Evolutionary conservation across 2,329 filamentous ascomycete species (phyloP), one percentile per base, ranked within the genome.

Genomic region (Fusarium sp.): DNA sequence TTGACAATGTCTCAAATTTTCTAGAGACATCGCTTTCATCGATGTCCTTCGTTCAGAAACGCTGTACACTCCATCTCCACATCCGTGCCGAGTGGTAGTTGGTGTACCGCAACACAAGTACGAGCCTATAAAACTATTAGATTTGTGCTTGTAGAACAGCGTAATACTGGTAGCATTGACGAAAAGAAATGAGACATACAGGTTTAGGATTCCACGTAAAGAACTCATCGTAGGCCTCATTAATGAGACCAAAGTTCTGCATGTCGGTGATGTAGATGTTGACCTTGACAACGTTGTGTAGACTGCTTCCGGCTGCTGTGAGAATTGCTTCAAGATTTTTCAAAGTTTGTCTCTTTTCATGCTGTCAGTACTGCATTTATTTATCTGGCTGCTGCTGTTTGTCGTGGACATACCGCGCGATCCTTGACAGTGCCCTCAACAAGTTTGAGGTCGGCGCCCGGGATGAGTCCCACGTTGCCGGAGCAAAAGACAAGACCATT

Each of bases 21-120:
- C 20, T 17, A 16, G 20, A 24, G 7, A 24, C 4, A 1, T 24
- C 22, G 14, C 8, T 29, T 29, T 27, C 16, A 49, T 49, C 16
- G 17, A 3, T 27, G 44, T 22, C 24, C 16, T 49, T 49, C 24
- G 16, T 29, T 49, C 9, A 49, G 35, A 35, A 24, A 46, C 3
- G 77, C 77, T 6, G 92, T 91, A 79, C 90, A 92, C 84, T 95
- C 92, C 79, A 95, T 93, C 85, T 94, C 93, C 8, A 95, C 90
- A 66, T 92, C 89, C 5, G 92, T 92, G 14, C 89, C 88, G 77
- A 92, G 88, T 2, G 92, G 93, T 73, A 95, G 83, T 79, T 92
- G 87, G 81, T 93, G 90, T 14, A 94, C 93, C 0, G 92, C 92
- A 33, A 95, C 92, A 79, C 92, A 94, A 67, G 90, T 92, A 69